Evolutionary conservation across 495 filamentous ascomycete genomes (phyloP), one percentile per base, ranked within the genome.

Genomic region (Penicillium simplicissimum): DNA sequence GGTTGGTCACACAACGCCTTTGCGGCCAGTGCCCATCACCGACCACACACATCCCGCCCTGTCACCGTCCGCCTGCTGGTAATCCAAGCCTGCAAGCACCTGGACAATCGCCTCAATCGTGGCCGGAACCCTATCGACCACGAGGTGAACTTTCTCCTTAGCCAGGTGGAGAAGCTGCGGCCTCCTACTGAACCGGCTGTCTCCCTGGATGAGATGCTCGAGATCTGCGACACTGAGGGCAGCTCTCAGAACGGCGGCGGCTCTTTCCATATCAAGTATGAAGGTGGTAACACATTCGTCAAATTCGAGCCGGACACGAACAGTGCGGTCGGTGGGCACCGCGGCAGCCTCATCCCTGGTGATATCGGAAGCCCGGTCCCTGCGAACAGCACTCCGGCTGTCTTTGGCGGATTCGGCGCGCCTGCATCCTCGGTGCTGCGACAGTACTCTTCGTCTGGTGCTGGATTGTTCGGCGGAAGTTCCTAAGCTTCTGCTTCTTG

Each of bases 161-260:
- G 79, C 5, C 87, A 88, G 55, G 80, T 96, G 13, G 86, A 91
- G 34, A 70, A 81, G 48, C 73, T 86, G 37, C 86, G 83, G 35
- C 75, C 82, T 23, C 63, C 79, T 0, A 74, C 71, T 40, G 88
- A 92, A 42, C 74, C 82, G 2, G 73, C 83, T 0, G 84, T 95
- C 59, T 77, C 78, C 3, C 78, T 90, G 54, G 77, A 85, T 33
- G 93, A 96, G 63, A 81, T 98, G 72, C 80, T 92, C n/a, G 89
- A 91, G 51, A 91, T 96, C 58, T 94, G 90, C 73, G 93, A 97
- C 62, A 96, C 93, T 1, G 89, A 95, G 70, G 95, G 95, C 59
- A 96, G 90, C 66, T 69, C 79, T 0, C 84, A 89, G 52, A 98
- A 98, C 64, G 95, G 95, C 55, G 95, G 95, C 55, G 95, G 95